Base-by-base conservation (phyloP, 352 stramenopile genomes). In the Phytophthora sojae region DNA sequence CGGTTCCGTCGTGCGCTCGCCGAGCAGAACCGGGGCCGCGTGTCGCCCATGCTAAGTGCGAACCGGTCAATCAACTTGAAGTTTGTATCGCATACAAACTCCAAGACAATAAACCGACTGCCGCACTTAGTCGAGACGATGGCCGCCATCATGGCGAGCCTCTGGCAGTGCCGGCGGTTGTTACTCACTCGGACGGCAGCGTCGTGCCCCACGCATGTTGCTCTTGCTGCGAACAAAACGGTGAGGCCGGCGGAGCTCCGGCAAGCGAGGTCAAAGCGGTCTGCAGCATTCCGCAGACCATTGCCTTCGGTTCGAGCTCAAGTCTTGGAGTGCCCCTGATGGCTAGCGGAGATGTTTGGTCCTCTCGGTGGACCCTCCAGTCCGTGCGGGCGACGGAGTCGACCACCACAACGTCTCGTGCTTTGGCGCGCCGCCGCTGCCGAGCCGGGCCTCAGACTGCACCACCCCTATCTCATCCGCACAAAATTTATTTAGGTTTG, bases 1-100 rank as follows among this genome's bases (percentile, higher is more conserved):
- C 59, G 58, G 58, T 71, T 71, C 35, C 21, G 61, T 62, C 45
- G 61, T 69, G 52, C 30, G n/a, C n/a, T 65, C 57, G 53, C 29
- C 29, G 53, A 12, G 29, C 53, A 63, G 52, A 69, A 69, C 37
- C 44, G 30, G 23, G 42, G 8, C 9, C 30, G 37, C 23, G 21
- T 58, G 21, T 69, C 62, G 53, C n/a, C 35, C 11, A 17, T 21
- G 12, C 21, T 61, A 67, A 71, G 57, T 63, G 54, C 64, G 57
- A 51, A 15, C 6, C 1, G 15, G 3, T 47, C 14, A 56, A 35
- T 0, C 6, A 5, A 26, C 52, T 11, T 57, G 14, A 4, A 32
- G 11, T 64, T 64, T 69, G 53, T 64, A 64, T 52, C 19, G 37
- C 56, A 69, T 32, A 61, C 45, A 53, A 53, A 19, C 9, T 0